Conservation (phyloP, 2,329 filamentous ascomycete genomes). For the Stemphylium beticola region DNA sequence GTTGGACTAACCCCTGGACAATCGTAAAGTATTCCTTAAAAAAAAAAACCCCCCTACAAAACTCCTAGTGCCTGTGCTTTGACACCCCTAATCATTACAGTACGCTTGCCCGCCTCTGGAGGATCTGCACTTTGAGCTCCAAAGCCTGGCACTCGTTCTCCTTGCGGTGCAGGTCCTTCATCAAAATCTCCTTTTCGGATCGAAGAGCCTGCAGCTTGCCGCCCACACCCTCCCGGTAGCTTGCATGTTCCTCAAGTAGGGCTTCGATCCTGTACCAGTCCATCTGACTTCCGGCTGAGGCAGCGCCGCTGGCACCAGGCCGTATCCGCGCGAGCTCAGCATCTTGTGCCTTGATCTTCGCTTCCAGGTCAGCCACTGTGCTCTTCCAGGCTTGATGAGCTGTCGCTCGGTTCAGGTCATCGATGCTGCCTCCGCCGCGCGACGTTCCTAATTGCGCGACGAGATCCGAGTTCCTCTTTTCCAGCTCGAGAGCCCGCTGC, state of each 20-base stretch:
- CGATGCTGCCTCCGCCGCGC: slow-evolving; percentile 36
- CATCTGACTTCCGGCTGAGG: slow-evolving; percentile 13
- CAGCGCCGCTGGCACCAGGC: slow-evolving; percentile 1
- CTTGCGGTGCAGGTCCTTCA: slow-evolving; percentile 47
- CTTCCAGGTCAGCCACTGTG: slow-evolving; percentile 37
- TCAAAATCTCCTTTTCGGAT: slow-evolving; percentile 50
- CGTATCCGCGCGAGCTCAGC: slow-evolving; percentile 33
- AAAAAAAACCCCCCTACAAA: neutral
- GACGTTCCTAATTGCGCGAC: slow-evolving; percentile 38
- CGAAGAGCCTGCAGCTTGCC: slow-evolving; percentile 47
- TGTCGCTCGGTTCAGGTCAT: slow-evolving; percentile 42
- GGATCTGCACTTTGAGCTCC: slow-evolving; percentile 44
- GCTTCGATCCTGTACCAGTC: slow-evolving; percentile 47
- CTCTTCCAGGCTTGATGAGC: slow-evolving; percentile 48
- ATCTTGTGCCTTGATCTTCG: slow-evolving; percentile 40
- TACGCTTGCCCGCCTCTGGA: slow-evolving; percentile 34
- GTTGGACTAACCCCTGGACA: neutral
- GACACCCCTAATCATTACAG: slow-evolving; percentile 1
- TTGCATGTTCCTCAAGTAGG: slow-evolving; percentile 50
- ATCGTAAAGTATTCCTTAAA: neutral
- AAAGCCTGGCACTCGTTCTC: slow-evolving; percentile 50
- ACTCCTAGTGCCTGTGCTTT: neutral
- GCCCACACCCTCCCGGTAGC: slow-evolving; percentile 48
- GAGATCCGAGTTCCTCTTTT: slow-evolving; percentile 49
- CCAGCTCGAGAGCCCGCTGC: slow-evolving; percentile 52